phyloP scores from a whole-genome alignment of 1,139 yeast species.

The Protomyces lactucae-debilis region DNA sequence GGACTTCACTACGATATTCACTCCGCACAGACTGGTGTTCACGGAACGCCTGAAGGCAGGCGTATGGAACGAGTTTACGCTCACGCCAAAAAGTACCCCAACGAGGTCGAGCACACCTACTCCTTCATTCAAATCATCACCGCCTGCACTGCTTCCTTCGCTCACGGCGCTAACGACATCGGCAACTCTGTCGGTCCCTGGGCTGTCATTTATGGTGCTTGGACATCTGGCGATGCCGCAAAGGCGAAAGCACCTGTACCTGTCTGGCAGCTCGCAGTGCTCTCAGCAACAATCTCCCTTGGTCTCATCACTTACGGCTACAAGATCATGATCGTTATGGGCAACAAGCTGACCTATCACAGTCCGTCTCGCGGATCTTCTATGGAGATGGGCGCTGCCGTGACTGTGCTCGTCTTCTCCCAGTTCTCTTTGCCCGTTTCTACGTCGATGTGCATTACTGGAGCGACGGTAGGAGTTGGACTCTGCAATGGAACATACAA shows the following conservation, averaged over 20 bases:
- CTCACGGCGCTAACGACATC: conserved; percentile 78
- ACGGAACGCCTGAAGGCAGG: conserved; percentile 41
- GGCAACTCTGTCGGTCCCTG: conserved; percentile 76
- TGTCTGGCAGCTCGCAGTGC: conserved; percentile 63
- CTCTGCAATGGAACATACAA: conserved; percentile 59
- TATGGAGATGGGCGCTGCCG: conserved; percentile 73
- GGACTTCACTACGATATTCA: conserved; percentile 25
- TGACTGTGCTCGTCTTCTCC: conserved; percentile 71
- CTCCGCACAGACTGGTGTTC: conserved; percentile 18
- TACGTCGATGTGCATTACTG: conserved; percentile 76
- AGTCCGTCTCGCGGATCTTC: conserved; percentile 71
- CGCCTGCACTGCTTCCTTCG: conserved; percentile 75
- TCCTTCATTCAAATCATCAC: conserved; percentile 68
- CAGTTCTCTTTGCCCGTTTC: conserved; percentile 67
- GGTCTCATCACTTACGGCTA: conserved; percentile 74
- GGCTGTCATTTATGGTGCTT: conserved; percentile 58
- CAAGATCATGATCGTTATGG: conserved; percentile 64
- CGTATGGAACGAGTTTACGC: conserved; percentile 37
- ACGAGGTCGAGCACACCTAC: conserved; percentile 64
- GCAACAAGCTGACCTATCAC: conserved; percentile 44
- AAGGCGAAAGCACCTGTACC: conserved; percentile 57
- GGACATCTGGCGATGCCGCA: conserved; percentile 51
- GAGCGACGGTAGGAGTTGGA: conserved; percentile 73
- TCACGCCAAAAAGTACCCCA: conserved; percentile 62
- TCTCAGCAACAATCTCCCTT: conserved; percentile 62